Percentiles rank a stretch among this genome's conserved stretches.
Evolutionary conservation across 305 asterid species (phyloP).

Genomic region (Plantago rigida): DNA sequence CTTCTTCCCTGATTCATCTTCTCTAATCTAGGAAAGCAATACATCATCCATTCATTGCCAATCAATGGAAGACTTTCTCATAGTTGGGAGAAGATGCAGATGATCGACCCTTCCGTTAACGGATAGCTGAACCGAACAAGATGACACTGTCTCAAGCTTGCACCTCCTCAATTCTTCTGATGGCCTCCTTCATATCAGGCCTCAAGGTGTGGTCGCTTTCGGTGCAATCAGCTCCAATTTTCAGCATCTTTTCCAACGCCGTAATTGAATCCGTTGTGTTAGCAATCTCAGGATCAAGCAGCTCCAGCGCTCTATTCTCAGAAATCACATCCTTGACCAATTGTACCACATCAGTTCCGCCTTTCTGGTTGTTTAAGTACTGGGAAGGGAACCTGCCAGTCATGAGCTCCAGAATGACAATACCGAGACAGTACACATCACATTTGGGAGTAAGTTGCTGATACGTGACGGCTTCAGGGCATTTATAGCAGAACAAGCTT

Average conservation of each 20-base stretch:
- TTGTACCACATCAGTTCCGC: slow-evolving; percentile 74
- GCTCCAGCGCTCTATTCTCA: slow-evolving; percentile 38
- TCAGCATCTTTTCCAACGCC: slow-evolving; percentile 56
- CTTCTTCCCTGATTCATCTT: too few relatives aligned
- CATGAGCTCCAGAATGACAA: slow-evolving; percentile 60
- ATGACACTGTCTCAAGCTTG: slow-evolving; percentile 28
- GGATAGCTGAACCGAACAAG: slow-evolving; percentile 12
- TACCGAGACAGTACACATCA: slow-evolving; percentile 72
- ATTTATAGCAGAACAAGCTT: slow-evolving; percentile 46
- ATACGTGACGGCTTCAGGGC: slow-evolving; percentile 51
- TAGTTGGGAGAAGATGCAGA: neutral
- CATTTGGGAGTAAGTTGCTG: slow-evolving; percentile 53
- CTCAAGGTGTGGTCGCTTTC: slow-evolving; percentile 39
- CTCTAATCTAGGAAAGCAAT: neutral
- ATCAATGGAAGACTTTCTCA: too few relatives aligned
- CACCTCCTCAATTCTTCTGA: slow-evolving; percentile 54
- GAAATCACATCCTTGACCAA: slow-evolving; percentile 48
- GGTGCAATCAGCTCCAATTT: slow-evolving; percentile 56
- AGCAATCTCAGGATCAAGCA: slow-evolving; percentile 67
- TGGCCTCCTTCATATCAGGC: slow-evolving; percentile 60
- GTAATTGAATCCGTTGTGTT: slow-evolving; percentile 21
- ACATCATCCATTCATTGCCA: neutral
- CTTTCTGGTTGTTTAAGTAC: slow-evolving; percentile 57
- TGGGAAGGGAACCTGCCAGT: slow-evolving; percentile 76
- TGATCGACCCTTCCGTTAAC: neutral